Evolutionary conservation across 306 rosid species (phyloP), one percentile per base, ranked within the genome.

Genomic region (Datisca glomerata): DNA sequence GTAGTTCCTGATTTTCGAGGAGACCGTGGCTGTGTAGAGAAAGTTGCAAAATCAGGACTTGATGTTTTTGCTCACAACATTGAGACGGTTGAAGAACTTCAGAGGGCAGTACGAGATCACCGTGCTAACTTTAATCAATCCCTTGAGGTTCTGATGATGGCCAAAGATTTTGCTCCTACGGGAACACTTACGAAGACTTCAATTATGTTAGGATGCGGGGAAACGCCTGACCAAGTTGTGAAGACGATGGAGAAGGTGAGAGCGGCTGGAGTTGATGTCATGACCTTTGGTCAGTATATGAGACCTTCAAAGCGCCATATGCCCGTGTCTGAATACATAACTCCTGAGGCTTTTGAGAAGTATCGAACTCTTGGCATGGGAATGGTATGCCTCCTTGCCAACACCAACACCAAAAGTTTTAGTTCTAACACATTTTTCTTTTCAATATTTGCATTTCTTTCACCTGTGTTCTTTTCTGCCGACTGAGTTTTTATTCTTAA

Each of bases 31-130:
- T 84, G 92, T 59, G 85, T 91, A 21, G 79, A 75, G 71, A 78
- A 54, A 70, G 94, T 91, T 60, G 80, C 98, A 29, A 75, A 53
- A 42, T 91, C 98, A 11, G 98, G 98, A 37, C 55, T 91, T 52
- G 96, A 91, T 65, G 98, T 91, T 56, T 68, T 91, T 61, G 98
- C 98, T 24, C 98, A 91, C 68, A 91, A 91, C 51, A 91, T 91
- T 35, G 98, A 91, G 66, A 91, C 98, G 19, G 96, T 84, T 32
- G 98, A 91, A 68, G 98, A 84, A 74, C 98, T 91, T 66, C 98
- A 91, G 62, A 66, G 65, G 40, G 63, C 60, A 34, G 96, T 91
- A 17, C 56, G 98, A 57, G 98, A 91, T 60, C 94, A 50, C 38
- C 93, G 94, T 57, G 98, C 98, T 21, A 91, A 84, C 60, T 84